A percentile compares a stretch with the other conserved stretches of the same genome.
Conservation (phyloP, 192 early-diverging fungal species). For the Backusella morwellensis region DNA sequence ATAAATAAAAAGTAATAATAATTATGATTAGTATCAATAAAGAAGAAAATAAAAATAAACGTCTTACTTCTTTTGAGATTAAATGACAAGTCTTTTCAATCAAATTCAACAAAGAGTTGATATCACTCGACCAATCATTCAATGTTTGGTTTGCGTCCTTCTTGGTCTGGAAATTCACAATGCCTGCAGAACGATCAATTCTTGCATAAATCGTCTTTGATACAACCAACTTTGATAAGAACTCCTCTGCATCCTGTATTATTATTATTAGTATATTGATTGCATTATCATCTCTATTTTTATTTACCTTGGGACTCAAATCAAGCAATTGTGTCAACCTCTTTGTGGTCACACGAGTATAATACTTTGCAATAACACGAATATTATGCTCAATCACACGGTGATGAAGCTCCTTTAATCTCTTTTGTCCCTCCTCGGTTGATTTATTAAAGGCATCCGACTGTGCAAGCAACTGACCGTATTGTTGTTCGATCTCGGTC, state of each 20-base stretch:
- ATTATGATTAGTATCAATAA: neutral
- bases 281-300: neutral
- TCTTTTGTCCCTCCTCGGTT: slow-evolving; percentile 75
- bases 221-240: slow-evolving; percentile 91
- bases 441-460: slow-evolving; percentile 71
- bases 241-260: slow-evolving; percentile 83
- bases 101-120: slow-evolving; percentile 82
- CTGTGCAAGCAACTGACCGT: slow-evolving; percentile 71
- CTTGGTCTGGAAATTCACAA: slow-evolving; percentile 82
- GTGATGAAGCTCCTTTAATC: slow-evolving; percentile 84
- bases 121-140: slow-evolving; percentile 92
- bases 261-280: neutral
- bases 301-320: slow-evolving; percentile 60
- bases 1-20: too few relatives aligned
- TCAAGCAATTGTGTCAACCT: slow-evolving; percentile 91
- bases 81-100: slow-evolving; percentile 95
- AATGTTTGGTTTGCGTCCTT: slow-evolving; percentile 88
- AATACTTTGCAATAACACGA: slow-evolving; percentile 95
- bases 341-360: slow-evolving; percentile 81
- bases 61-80: slow-evolving; percentile 72
- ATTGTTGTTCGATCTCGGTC: slow-evolving; percentile 90
- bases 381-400: slow-evolving; percentile 99
- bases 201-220: slow-evolving; percentile 94
- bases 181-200: slow-evolving; percentile 89
- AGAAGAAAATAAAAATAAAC: too few relatives aligned